Evolutionary conservation across 495 filamentous ascomycete genomes (phyloP).

Genomic region (Lophiotrema nucula): DNA sequence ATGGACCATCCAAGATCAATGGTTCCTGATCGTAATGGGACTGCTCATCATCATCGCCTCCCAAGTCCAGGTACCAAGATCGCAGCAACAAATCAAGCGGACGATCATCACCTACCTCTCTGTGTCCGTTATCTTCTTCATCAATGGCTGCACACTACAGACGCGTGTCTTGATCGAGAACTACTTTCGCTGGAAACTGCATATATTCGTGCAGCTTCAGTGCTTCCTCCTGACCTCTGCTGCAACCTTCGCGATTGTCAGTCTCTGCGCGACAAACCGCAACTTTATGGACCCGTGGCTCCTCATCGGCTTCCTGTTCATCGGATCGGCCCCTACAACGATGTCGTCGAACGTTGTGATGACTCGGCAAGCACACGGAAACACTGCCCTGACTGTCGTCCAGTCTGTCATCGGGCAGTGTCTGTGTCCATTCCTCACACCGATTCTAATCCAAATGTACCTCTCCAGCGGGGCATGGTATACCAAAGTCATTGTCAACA

Average conservation of each 20-base stretch:
- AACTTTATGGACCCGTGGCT: constrained; percentile 44
- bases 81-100: constrained; percentile 41
- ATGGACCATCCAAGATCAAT: constrained; percentile 35
- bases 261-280: constrained; percentile 39
- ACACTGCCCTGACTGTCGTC: constrained; percentile 44
- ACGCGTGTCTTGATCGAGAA: constrained; percentile 41
- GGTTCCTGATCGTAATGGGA: constrained; percentile 37
- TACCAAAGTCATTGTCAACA: constrained; percentile 36
- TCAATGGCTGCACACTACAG: constrained; percentile 46
- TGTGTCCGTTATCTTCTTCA: constrained; percentile 46
- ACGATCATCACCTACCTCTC: constrained; percentile 42
- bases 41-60: constrained; percentile 42
- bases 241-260: constrained; percentile 43
- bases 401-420: constrained; percentile 48
- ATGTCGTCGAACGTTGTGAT: constrained; percentile 47
- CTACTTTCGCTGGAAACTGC: constrained; percentile 43
- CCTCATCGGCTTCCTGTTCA: constrained; percentile 45
- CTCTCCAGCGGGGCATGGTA: constrained; percentile 43
- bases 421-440: constrained; percentile 45
- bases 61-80: constrained; percentile 43
- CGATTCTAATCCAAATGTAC: constrained; percentile 46
- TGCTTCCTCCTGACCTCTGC: constrained; percentile 45
- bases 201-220: constrained; percentile 45
- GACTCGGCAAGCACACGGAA: constrained; percentile 47
- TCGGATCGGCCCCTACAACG: constrained; percentile 43